Evolutionary conservation across 257 asterid genomes (phyloP).

Genomic region (Striga asiatica): DNA sequence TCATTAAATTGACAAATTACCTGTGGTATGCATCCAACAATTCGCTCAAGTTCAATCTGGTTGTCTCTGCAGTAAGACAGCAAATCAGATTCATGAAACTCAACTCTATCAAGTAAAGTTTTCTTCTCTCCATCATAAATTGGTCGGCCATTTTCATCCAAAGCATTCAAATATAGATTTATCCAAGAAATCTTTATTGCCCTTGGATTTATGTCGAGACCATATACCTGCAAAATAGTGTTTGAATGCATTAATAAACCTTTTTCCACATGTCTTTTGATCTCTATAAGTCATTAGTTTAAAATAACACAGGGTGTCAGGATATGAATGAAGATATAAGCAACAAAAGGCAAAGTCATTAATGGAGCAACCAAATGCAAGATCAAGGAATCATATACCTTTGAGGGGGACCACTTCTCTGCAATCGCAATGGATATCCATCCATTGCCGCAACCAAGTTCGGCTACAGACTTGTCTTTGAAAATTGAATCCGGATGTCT

Average conservation of each 20-base stretch:
- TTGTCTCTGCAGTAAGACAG: slow-evolving; percentile 85
- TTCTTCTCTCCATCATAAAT: slow-evolving; percentile 76
- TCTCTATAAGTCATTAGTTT: slow-evolving; percentile 10
- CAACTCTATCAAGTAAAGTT: slow-evolving; percentile 85
- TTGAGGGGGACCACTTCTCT: slow-evolving; percentile 82
- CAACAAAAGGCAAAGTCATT: too few relatives aligned
- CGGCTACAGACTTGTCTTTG: slow-evolving; percentile 83
- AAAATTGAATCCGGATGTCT: slow-evolving; percentile 92
- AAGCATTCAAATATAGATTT: slow-evolving; percentile 87
- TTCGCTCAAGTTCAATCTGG: slow-evolving; percentile 82
- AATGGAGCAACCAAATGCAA: too few relatives aligned
- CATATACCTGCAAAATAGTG: slow-evolving; percentile 67
- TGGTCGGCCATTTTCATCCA: slow-evolving; percentile 81
- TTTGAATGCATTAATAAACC: slow-evolving; percentile 16
- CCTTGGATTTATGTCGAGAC: slow-evolving; percentile 98
- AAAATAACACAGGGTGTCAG: slow-evolving; percentile 1
- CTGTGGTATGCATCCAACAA: slow-evolving; percentile 99
- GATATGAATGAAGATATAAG: slow-evolving; percentile 1
- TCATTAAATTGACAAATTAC: slow-evolving; percentile 29
- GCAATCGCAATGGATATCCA: slow-evolving; percentile 99
- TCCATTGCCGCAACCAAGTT: slow-evolving; percentile 99
- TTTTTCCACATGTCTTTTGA: background rate
- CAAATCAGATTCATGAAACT: slow-evolving; percentile 90
- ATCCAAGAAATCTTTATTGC: slow-evolving; percentile 96
- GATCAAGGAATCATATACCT: slow-evolving; percentile 36